Conservation (phyloP, 2,329 filamentous ascomycete species). For the Gaeumannomyces sp. region DNA sequence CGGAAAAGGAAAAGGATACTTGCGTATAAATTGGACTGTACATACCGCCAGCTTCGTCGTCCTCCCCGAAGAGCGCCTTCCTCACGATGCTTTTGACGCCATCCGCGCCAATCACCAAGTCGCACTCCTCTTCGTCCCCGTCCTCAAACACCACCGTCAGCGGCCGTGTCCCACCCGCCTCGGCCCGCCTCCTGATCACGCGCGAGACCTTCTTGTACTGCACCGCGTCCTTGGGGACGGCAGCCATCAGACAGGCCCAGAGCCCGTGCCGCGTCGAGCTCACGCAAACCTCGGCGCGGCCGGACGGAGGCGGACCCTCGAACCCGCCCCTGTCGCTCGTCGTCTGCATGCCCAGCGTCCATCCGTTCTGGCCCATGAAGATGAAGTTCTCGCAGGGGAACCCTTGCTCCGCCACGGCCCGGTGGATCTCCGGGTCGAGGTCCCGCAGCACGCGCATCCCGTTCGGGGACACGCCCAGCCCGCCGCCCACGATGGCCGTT, state of each 20-base stretch:
- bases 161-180: not conserved
- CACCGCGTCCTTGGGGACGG: not conserved
- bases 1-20: not conserved
- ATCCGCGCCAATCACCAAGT: not conserved
- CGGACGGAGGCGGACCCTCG: too few relatives aligned
- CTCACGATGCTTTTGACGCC: constrained; percentile 2
- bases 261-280: not conserved
- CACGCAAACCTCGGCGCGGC: not conserved
- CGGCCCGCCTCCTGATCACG: not conserved
- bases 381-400: too few relatives aligned
- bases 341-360: too few relatives aligned
- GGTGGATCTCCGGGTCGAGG: not conserved
- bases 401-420: too few relatives aligned
- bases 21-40: not conserved
- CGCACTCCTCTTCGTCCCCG: not conserved
- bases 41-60: not conserved
- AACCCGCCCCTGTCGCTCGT: too few relatives aligned
- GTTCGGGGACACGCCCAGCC: not conserved
- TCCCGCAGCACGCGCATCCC: not conserved
- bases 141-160: constrained; percentile 2
- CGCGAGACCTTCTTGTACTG: constrained; percentile 2
- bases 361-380: too few relatives aligned
- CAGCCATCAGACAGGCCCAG: not conserved
- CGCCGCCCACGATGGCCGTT: not conserved
- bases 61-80: not conserved